Evolutionary conservation across 345 rosid genomes (phyloP).

Genomic region (Bruguiera gymnorhiza): DNA sequence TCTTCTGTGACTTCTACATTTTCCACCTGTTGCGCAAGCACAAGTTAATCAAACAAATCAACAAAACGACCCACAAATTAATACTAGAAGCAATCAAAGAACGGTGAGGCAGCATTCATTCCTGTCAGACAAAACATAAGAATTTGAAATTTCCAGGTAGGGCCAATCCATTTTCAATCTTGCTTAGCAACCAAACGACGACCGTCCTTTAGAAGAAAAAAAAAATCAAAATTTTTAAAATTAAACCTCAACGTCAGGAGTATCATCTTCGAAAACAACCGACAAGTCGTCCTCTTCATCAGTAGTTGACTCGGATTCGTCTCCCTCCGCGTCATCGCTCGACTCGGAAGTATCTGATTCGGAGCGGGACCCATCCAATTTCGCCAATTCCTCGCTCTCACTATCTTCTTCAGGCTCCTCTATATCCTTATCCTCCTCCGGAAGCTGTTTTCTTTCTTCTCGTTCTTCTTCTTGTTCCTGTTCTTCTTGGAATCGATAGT

Average conservation of each 20-base stretch:
- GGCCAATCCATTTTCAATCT: background rate
- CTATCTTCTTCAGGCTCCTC: conserved; percentile 24
- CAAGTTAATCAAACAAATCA: conserved; percentile 5
- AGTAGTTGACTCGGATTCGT: conserved; percentile 40
- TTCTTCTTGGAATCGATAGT: conserved; percentile 49
- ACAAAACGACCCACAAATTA: background rate
- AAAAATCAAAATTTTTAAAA: background rate
- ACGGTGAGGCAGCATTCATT: background rate
- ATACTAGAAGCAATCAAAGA: no score
- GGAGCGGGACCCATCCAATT: background rate
- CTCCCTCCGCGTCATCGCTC: conserved; percentile 30
- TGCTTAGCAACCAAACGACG: background rate
- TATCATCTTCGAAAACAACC: conserved; percentile 48
- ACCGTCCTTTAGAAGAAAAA: background rate
- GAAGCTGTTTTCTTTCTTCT: background rate
- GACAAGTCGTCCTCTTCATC: conserved; percentile 60
- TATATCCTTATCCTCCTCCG: background rate
- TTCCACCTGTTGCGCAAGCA: conserved; percentile 53
- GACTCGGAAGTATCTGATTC: conserved; percentile 22
- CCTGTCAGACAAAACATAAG: background rate
- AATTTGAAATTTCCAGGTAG: background rate
- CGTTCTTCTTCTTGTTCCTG: conserved; percentile 12
- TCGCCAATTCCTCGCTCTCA: conserved; percentile 26
- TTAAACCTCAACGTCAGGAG: conserved; percentile 40
- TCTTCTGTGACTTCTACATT: conserved; percentile 49